phyloP scores from a whole-genome alignment of 306 rosid genomes.

The Quercus variabilis region DNA sequence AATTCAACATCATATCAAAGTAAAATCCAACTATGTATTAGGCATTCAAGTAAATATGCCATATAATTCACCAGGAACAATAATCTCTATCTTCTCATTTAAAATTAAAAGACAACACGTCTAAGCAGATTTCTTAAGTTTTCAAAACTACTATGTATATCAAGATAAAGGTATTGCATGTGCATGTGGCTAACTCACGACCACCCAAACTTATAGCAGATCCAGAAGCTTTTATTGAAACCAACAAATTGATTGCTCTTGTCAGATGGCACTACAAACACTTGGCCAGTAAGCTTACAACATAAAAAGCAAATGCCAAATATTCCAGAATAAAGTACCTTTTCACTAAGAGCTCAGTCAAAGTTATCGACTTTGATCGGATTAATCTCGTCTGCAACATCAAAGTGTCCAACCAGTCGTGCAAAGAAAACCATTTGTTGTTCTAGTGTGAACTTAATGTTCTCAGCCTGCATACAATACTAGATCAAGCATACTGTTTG shows the following conservation, averaged over 20 bases:
- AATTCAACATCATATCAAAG: background rate
- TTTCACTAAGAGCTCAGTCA: constrained; percentile 20
- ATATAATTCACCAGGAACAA: background rate
- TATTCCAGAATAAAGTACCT: constrained; percentile 18
- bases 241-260: background rate
- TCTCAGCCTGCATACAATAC: constrained; percentile 68
- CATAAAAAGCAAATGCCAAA: background rate
- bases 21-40: background rate
- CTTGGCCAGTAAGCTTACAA: background rate
- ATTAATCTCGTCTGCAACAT: constrained; percentile 74
- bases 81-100: background rate
- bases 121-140: background rate
- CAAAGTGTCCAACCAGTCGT: constrained; percentile 67
- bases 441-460: constrained; percentile 86
- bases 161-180: background rate
- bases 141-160: background rate
- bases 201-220: background rate
- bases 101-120: background rate
- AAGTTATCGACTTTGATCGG: constrained; percentile 84
- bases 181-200: background rate
- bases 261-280: background rate
- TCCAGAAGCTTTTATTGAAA: background rate
- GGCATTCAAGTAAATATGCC: background rate
- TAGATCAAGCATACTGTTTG: constrained; percentile 18
- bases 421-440: constrained; percentile 99